Percentiles rank a stretch among this genome's conserved stretches.
Evolutionary conservation across 2,329 filamentous ascomycete genomes (phyloP).

Genomic region (Hypoxylon sp.): DNA sequence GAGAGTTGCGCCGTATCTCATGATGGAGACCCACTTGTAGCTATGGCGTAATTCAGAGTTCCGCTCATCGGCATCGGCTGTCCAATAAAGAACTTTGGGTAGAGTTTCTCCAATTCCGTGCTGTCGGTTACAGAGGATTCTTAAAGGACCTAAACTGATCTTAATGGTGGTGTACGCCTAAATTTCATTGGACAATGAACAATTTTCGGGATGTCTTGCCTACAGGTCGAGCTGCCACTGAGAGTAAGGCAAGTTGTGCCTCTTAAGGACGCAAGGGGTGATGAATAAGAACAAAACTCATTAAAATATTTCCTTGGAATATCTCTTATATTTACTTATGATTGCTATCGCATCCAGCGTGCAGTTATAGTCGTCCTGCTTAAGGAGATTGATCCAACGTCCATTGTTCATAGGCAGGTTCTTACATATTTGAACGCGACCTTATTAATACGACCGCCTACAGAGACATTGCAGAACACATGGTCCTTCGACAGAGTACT

Average conservation of each 20-base stretch:
- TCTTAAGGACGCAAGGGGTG: background rate
- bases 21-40: constrained; percentile 35
- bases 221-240: background rate
- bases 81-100: constrained; percentile 19
- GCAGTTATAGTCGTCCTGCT: background rate
- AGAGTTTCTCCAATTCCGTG: constrained; percentile 17
- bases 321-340: constrained; percentile 4
- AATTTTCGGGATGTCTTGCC: background rate
- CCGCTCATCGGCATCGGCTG: constrained; percentile 40
- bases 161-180: background rate
- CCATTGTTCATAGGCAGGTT: background rate
- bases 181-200: constrained; percentile 1
- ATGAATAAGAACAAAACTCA: background rate
- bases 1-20: constrained; percentile 22
- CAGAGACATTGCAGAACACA: background rate
- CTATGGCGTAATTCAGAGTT: constrained; percentile 45
- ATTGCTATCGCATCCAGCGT: background rate
- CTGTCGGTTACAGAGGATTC: background rate
- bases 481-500: background rate
- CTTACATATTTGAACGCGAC: background rate
- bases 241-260: background rate
- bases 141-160: background rate
- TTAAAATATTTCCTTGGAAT: background rate
- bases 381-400: background rate
- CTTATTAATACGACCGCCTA: background rate